Evolutionary conservation across 257 asterid genomes (phyloP).

Genomic region (Coffea eugenioides): DNA sequence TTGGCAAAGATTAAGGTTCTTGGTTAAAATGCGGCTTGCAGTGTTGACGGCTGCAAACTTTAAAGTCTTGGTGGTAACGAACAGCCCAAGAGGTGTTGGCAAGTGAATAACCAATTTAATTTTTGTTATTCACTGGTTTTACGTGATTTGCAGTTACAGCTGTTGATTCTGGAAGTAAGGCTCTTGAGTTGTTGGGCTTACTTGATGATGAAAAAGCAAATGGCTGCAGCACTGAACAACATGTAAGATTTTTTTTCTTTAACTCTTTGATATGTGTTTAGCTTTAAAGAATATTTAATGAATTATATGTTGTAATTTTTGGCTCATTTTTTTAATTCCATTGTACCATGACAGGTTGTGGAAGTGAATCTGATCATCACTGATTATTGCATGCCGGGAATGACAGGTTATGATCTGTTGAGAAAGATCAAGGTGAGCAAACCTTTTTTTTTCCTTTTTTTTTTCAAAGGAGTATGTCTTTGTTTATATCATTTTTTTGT

Average conservation of each 20-base stretch:
- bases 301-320: no score
- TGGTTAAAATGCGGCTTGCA: no score
- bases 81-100: no score
- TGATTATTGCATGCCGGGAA: conserved; percentile 71
- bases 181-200: conserved; percentile 52
- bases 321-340: no score
- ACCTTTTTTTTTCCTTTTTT: no score
- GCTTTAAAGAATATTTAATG: background rate
- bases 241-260: conserved; percentile 17
- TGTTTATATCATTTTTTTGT: no score
- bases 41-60: no score
- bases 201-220: conserved; percentile 32
- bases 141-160: conserved; percentile 40
- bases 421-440: conserved; percentile 48
- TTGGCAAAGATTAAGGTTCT: no score
- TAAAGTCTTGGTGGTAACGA: no score
- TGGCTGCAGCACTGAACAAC: conserved; percentile 2
- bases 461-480: no score
- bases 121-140: no score
- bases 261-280: no score
- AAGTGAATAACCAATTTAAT: background rate
- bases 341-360: conserved; percentile 24
- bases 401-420: conserved; percentile 65
- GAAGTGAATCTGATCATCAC: conserved; percentile 64
- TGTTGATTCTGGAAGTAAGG: conserved; percentile 63